Conservation (phyloP, 352 stramenopile species). For the Aphanomyces euteiches region DNA sequence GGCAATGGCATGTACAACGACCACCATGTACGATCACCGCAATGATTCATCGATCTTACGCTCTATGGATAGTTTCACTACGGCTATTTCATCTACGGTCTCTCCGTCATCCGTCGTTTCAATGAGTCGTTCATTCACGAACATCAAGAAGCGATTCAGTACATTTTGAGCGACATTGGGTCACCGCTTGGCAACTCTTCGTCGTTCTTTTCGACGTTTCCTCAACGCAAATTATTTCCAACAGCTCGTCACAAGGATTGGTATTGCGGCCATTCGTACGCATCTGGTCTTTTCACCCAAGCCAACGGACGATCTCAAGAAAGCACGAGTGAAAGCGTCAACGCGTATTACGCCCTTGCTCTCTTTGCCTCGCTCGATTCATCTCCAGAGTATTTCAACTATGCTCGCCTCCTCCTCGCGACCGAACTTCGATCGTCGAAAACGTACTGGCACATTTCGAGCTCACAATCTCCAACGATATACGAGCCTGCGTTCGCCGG, state of each 20-base stretch:
- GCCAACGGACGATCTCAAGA: constrained; percentile 94
- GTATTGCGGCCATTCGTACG: constrained; percentile 96
- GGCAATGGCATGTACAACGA: constrained; percentile 90
- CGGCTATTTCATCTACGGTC: constrained; percentile 88
- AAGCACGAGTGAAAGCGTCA: constrained; percentile 93
- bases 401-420: constrained; percentile 86
- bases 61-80: constrained; percentile 88
- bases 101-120: constrained; percentile 71
- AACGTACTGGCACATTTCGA: constrained; percentile 95
- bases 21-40: constrained; percentile 46
- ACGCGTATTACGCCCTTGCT: constrained; percentile 94
- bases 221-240: constrained; percentile 66
- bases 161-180: constrained; percentile 69
- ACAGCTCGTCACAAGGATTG: constrained; percentile 92
- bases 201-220: constrained; percentile 53
- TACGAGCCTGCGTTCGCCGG: constrained; percentile 70
- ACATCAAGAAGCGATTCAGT: constrained; percentile 48
- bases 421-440: constrained; percentile 91
- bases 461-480: constrained; percentile 50
- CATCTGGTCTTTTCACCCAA: constrained; percentile 93
- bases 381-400: constrained; percentile 60
- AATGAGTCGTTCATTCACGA: constrained; percentile 63
- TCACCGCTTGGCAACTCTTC: constrained; percentile 47
- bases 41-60: constrained; percentile 3
- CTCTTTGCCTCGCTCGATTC: constrained; percentile 74